Evolutionary conservation across 2,329 filamentous ascomycete species (phyloP), one percentile per base, ranked within the genome.

Genomic region (Neofusicoccum laricinum): DNA sequence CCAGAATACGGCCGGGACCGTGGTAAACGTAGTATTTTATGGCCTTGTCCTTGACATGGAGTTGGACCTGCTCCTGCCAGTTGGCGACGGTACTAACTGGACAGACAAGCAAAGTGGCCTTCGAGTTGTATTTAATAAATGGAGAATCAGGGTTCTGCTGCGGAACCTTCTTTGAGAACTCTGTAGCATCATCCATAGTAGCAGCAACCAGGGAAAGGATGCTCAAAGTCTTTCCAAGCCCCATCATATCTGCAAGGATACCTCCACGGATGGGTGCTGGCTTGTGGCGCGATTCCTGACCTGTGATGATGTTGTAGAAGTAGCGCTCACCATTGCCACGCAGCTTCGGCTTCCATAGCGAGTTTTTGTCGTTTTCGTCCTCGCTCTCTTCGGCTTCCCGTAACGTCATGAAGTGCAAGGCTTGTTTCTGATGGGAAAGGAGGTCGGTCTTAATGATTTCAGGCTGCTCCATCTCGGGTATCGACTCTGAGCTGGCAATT

Each of bases 31-130:
- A 92, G 71, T 87, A 92, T 1, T 81, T 88, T 17, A 98, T 73
- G 7, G 84, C 79, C 0, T 82, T 84, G 0, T 85, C 82, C 57
- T 85, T 82, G 50, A 96, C 81, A 75, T 99, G 95, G 65, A 90
- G 85, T 70, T 90, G 90, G 66, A 98, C 91, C 76, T 99, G 95
- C 69, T 93, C 88, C 70, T 94, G 90, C 95, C 95, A 99, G 72
- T 98, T 99, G 30, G 90, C 89, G 65, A 98, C 88, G 0, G 94
- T 95, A 71, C 92, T 97, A 2, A 97, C 84, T 0, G 95, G 95
- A 64, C 91, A 96, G 15, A 99, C 87, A 17, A 99, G 84, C 36
- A 99, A 81, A 0, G 95, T 98, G 0, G 91, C 88, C 71, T 88
- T 90, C 5, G 86, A 87, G 71, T 97, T 96, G 72, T 77, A 12